A percentile compares a stretch with the other conserved stretches of the same genome.
These are phyloP conservation scores for Phlegmacium glaucopus DNA, from an alignment of 768 basidiomycete genomes.

Conservation along the genomic window DNA sequence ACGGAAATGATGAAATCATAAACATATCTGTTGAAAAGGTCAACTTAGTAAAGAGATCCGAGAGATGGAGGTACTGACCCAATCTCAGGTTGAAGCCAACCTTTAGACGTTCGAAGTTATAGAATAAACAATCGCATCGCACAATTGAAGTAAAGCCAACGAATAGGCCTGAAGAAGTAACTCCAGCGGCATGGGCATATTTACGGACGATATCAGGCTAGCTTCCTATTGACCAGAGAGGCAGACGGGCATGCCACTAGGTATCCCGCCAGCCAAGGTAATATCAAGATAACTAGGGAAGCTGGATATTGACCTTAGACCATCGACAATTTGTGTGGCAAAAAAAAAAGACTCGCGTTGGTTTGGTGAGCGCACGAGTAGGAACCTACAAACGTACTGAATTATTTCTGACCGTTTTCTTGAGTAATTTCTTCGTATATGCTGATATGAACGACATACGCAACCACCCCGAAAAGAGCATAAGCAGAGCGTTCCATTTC, in stretches of 20 bases:
- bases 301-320: constrained; percentile 29
- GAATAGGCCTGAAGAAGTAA: constrained; percentile 70
- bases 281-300: constrained; percentile 91
- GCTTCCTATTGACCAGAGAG: constrained; percentile 92
- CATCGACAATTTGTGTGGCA: background rate
- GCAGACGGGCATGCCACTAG: constrained; percentile 70
- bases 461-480: constrained; percentile 83
- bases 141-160: background rate
- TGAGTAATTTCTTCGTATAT: constrained; percentile 48
- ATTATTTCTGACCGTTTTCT: constrained; percentile 31
- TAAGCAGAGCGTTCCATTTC: constrained; percentile 89
- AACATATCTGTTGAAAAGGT: constrained; percentile 41
- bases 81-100: constrained; percentile 87
- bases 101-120: constrained; percentile 46
- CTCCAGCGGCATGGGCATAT: constrained; percentile 66
- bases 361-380: constrained; percentile 80
- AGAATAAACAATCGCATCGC: background rate
- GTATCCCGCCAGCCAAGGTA: constrained; percentile 88
- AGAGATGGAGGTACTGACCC: constrained; percentile 45
- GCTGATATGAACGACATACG: constrained; percentile 91
- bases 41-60: background rate
- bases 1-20: constrained; percentile 74
- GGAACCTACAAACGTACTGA: constrained; percentile 89
- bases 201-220: constrained; percentile 64
- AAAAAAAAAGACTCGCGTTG: constrained; percentile 58